These are phyloP conservation scores for Fusarium pininemorale DNA, from an alignment of 2,329 filamentous ascomycete species.

Conservation along the genomic window DNA sequence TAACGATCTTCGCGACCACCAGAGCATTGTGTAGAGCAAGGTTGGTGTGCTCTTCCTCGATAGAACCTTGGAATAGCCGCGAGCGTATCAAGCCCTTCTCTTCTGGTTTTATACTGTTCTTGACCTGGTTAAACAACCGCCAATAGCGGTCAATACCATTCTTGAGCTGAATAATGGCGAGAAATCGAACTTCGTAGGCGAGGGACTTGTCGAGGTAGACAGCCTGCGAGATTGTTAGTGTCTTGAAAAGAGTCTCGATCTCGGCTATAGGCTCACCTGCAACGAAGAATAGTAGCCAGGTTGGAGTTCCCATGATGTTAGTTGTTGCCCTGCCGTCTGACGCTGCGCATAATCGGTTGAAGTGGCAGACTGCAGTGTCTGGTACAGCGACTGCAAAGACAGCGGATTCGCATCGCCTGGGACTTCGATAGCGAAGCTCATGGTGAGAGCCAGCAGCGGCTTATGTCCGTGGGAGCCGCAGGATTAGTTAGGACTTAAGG, in stretches of 20 bases:
- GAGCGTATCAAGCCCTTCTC: constrained; percentile 82
- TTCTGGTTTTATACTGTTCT: constrained; percentile 74
- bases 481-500: constrained; percentile 1
- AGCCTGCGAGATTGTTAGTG: constrained; percentile 59
- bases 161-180: constrained; percentile 93
- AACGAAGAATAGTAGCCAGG: constrained; percentile 73
- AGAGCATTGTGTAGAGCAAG: constrained; percentile 90
- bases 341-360: constrained; percentile 70
- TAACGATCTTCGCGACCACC: constrained; percentile 85
- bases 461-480: constrained; percentile 32
- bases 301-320: constrained; percentile 75
- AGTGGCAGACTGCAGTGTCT: constrained; percentile 70
- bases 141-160: constrained; percentile 97
- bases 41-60: constrained; percentile 77
- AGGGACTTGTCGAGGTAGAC: constrained; percentile 83
- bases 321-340: constrained; percentile 74
- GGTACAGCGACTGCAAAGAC: constrained; percentile 69
- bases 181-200: constrained; percentile 81
- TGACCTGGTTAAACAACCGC: constrained; percentile 67
- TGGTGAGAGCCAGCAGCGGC: constrained; percentile 48
- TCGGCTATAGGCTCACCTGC: constrained; percentile 60
- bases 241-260: not conserved
- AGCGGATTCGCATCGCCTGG: constrained; percentile 82
- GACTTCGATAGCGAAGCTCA: constrained; percentile 80
- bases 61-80: constrained; percentile 77